phyloP scores from a whole-genome alignment of 345 rosid species.

The Punica granatum region DNA sequence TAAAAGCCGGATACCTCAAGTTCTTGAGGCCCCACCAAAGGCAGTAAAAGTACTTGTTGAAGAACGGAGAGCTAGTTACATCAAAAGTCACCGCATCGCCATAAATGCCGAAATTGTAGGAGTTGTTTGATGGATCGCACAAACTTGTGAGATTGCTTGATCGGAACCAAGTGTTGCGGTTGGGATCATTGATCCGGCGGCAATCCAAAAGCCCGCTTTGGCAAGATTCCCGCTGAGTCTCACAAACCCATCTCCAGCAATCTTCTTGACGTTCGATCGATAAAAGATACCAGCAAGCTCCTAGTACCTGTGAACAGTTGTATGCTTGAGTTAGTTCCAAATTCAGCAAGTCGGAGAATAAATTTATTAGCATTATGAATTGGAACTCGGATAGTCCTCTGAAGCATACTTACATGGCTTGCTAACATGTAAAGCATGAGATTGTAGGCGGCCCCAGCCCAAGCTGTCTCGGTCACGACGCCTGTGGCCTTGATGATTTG shows the following conservation, averaged over 20 bases:
- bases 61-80: conserved; percentile 51
- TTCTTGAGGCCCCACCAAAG: conserved; percentile 97
- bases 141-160: conserved; percentile 52
- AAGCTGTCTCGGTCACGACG: conserved; percentile 80
- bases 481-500: conserved; percentile 81
- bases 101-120: conserved; percentile 67
- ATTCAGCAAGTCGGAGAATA: neutral
- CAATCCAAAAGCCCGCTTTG: conserved; percentile 62
- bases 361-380: neutral
- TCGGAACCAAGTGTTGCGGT: conserved; percentile 47
- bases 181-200: conserved; percentile 21
- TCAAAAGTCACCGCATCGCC: conserved; percentile 53
- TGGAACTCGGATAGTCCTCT: neutral
- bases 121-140: conserved; percentile 39
- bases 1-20: conserved; percentile 42
- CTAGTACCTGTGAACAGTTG: conserved; percentile 51
- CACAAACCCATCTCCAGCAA: conserved; percentile 71
- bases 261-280: conserved; percentile 77
- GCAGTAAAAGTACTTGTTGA: conserved; percentile 80
- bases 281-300: conserved; percentile 95
- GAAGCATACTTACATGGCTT: conserved; percentile 67
- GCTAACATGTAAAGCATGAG: conserved; percentile 90
- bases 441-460: conserved; percentile 97
- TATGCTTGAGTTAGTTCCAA: neutral
- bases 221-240: conserved; percentile 41